These are phyloP conservation scores for Cladosporium halotolerans DNA, from an alignment of 2,329 filamentous ascomycete species.

Conservation along the genomic window DNA sequence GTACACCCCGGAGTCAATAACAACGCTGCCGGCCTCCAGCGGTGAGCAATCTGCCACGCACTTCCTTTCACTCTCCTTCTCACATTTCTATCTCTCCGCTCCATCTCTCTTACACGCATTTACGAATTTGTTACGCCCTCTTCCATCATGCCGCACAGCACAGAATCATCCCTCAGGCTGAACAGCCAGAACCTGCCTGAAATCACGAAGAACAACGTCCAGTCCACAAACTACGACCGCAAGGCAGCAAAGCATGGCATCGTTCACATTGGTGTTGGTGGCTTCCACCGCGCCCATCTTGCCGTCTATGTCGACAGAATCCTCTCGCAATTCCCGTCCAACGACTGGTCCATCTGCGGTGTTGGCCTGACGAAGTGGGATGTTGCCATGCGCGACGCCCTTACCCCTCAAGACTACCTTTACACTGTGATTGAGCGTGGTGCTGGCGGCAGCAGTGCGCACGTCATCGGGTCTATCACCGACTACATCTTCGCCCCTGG, in stretches of 20 bases:
- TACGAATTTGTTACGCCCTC: background rate
- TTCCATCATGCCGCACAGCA: conserved; percentile 17
- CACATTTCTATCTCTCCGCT: background rate
- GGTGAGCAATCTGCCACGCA: no score
- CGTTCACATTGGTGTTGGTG: conserved; percentile 50
- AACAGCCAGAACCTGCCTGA: conserved; percentile 35
- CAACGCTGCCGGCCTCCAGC: no score
- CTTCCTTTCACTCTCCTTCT: background rate
- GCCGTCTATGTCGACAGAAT: conserved; percentile 48
- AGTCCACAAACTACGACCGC: conserved; percentile 42
- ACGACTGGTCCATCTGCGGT: conserved; percentile 47
- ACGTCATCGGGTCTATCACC: conserved; percentile 48
- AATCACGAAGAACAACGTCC: conserved; percentile 30
- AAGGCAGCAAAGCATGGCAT: conserved; percentile 47
- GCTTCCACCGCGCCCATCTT: conserved; percentile 50
- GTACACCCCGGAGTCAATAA: background rate
- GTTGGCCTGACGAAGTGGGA: conserved; percentile 48
- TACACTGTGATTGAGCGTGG: conserved; percentile 53
- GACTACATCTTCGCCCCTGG: conserved; percentile 49
- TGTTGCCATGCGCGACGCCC: conserved; percentile 46
- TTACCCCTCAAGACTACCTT: conserved; percentile 45
- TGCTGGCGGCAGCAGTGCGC: conserved; percentile 43
- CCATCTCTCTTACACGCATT: background rate
- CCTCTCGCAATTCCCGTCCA: conserved; percentile 41
- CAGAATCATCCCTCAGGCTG: conserved; percentile 35